These are phyloP conservation scores for Nakazawaea ernobii DNA, from an alignment of 805 yeast genomes.

Conservation along the genomic window DNA sequence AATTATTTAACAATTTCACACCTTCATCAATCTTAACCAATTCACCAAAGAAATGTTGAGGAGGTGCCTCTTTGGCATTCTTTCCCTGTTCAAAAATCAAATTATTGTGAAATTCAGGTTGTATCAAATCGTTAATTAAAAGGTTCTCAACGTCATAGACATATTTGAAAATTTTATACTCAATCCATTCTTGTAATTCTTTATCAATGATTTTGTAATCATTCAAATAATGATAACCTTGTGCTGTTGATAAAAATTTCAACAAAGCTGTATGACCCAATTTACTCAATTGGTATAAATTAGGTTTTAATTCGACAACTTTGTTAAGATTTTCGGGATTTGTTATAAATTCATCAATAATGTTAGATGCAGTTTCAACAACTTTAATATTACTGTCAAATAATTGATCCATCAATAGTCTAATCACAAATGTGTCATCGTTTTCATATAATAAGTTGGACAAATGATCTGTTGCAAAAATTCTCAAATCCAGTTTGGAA, in stretches of 20 bases:
- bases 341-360: conserved; percentile 42
- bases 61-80: conserved; percentile 21
- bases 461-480: conserved; percentile 52
- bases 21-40: conserved; percentile 82
- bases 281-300: conserved; percentile 30
- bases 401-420: conserved; percentile 56
- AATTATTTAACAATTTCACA: conserved; percentile 48
- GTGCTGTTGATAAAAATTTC: conserved; percentile 56
- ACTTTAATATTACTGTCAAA: conserved; percentile 61
- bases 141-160: conserved; percentile 41
- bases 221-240: conserved; percentile 64
- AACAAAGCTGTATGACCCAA: conserved; percentile 45
- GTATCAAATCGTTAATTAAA: conserved; percentile 19
- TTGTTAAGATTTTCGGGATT: conserved; percentile 37
- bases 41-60: conserved; percentile 74
- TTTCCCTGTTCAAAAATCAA: conserved; percentile 1
- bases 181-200: conserved; percentile 68
- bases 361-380: conserved; percentile 48
- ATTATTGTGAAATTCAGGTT: conserved; percentile 9
- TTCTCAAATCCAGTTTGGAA: conserved; percentile 44
- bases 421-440: conserved; percentile 42
- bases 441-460: conserved; percentile 29
- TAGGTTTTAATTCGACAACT: conserved; percentile 51
- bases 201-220: conserved; percentile 53
- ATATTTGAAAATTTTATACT: conserved; percentile 38